Percentiles rank a stretch among this genome's conserved stretches.
Evolutionary conservation across 2,329 filamentous ascomycete species (phyloP).

Genomic region (Niveomyces coronatus): DNA sequence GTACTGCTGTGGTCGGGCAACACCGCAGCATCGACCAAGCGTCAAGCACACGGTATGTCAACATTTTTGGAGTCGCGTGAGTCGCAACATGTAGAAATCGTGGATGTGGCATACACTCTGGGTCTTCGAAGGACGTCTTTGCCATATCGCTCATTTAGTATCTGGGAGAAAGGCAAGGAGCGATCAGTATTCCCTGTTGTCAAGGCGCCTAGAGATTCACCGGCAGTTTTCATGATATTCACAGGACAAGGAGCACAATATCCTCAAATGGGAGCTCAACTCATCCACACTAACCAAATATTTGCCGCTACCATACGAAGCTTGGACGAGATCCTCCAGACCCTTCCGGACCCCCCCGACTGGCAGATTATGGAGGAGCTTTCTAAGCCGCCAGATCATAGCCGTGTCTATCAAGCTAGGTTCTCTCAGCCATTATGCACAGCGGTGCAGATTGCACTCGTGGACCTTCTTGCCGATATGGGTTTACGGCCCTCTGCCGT

Average conservation of each 20-base stretch:
- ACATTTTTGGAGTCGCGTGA: constrained; percentile 3
- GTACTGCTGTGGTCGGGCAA: constrained; percentile 15
- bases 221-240: constrained; percentile 18
- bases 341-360: not conserved
- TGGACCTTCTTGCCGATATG: constrained; percentile 21
- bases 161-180: constrained; percentile 2
- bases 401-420: not conserved
- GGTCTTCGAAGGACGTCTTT: constrained; percentile 12
- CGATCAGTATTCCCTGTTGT: too few species aligned
- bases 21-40: constrained; percentile 10
- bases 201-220: not conserved
- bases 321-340: constrained; percentile 1
- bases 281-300: constrained; percentile 12
- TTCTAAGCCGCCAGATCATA: not conserved
- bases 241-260: constrained; percentile 28
- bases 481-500: constrained; percentile 18
- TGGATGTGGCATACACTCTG: constrained; percentile 16
- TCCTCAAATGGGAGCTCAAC: constrained; percentile 19
- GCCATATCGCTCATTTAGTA: constrained; percentile 10
- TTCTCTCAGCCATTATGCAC: constrained; percentile 26
- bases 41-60: constrained; percentile 3
- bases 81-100: not conserved
- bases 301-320: constrained; percentile 13
- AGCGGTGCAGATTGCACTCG: constrained; percentile 28
- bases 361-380: not conserved